phyloP scores from a whole-genome alignment of 1,284 basidiomycete species.

The Pseudozyma sp. region DNA sequence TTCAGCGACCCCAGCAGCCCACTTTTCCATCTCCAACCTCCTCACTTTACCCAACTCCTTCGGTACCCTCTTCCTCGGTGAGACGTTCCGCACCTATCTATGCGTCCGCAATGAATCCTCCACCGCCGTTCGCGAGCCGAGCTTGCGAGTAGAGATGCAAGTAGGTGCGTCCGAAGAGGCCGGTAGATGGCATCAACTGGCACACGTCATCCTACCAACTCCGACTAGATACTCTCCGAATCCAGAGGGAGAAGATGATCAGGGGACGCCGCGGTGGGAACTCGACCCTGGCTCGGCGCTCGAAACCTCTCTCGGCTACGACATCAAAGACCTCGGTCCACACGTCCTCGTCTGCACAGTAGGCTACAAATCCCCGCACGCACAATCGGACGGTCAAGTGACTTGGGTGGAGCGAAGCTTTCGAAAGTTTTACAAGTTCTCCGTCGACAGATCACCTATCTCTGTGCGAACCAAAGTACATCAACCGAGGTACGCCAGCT shows the following conservation, averaged over 20 bases:
- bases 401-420: conserved; percentile 49
- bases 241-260: background rate
- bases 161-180: conserved; percentile 22
- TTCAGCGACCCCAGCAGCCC: background rate
- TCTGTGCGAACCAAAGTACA: conserved; percentile 66
- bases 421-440: conserved; percentile 65
- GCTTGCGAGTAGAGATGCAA: conserved; percentile 64
- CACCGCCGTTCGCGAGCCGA: conserved; percentile 36
- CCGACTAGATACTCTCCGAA: conserved; percentile 20
- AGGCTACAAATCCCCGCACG: conserved; percentile 44
- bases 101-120: conserved; percentile 62
- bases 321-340: conserved; percentile 64
- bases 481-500: conserved; percentile 32
- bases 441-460: conserved; percentile 51
- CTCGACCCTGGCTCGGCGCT: conserved; percentile 17
- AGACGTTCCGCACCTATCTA: conserved; percentile 64
- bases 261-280: conserved; percentile 16
- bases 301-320: conserved; percentile 56
- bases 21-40: conserved; percentile 24
- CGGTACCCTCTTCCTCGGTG: conserved; percentile 60
- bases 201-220: conserved; percentile 27
- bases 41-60: conserved; percentile 53
- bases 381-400: background rate
- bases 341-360: conserved; percentile 66
- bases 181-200: conserved; percentile 25